A percentile compares a stretch with the other conserved stretches of the same genome.
Conservation (phyloP, 106 monocot species). For the Apostasia ramifera region DNA sequence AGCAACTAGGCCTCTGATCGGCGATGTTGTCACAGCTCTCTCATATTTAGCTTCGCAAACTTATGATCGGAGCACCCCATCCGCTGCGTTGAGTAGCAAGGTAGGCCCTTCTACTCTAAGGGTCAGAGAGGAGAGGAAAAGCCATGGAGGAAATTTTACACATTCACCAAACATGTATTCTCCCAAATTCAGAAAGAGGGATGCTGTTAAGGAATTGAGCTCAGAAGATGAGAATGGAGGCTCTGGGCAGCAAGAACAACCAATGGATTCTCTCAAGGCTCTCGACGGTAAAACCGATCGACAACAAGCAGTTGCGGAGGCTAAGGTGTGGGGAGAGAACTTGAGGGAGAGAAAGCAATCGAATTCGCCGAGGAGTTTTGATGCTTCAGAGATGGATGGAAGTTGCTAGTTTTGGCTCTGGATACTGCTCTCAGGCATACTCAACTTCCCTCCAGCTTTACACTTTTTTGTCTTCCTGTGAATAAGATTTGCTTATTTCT, state of each 20-base stretch:
- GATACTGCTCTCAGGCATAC: background rate
- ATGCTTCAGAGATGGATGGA: constrained; percentile 22
- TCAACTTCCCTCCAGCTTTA: background rate
- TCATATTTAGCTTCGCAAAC: constrained; percentile 78
- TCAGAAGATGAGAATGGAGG: constrained; percentile 42
- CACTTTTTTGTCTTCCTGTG: background rate
- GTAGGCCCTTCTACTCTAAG: constrained; percentile 52
- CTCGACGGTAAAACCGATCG: constrained; percentile 7
- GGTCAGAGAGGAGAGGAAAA: constrained; percentile 31
- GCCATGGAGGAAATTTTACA: constrained; percentile 8
- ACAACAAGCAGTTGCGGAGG: constrained; percentile 36
- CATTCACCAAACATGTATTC: constrained; percentile 57
- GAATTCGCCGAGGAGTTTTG: constrained; percentile 20
- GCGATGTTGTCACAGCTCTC: constrained; percentile 83
- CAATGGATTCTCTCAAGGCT: constrained; percentile 10
- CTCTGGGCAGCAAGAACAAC: constrained; percentile 17
- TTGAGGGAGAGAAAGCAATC: constrained; percentile 38
- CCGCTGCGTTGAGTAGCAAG: constrained; percentile 19
- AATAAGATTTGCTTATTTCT: background rate
- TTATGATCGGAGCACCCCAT: constrained; percentile 60
- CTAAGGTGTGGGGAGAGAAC: constrained; percentile 43
- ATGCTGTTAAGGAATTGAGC: constrained; percentile 33
- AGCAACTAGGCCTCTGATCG: constrained; percentile 70
- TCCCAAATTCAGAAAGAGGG: constrained; percentile 41
- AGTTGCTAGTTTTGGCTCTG: background rate